phyloP scores from a whole-genome alignment of 805 yeast genomes.

The Limtongozyma cylindracea region DNA sequence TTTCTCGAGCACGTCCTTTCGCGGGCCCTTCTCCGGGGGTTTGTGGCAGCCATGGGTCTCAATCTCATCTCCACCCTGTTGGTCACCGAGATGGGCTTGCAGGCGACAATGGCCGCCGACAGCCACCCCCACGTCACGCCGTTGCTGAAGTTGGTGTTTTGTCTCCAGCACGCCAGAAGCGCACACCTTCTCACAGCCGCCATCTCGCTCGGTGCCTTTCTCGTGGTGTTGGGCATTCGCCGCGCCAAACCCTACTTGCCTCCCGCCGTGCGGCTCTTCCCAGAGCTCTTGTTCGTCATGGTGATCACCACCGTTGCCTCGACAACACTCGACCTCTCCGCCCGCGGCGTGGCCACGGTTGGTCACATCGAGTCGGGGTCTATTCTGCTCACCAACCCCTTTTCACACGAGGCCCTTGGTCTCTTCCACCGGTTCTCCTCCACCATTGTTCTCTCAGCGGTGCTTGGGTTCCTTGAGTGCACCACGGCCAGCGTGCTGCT shows the following conservation, averaged over 20 bases:
- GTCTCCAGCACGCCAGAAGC: slow-evolving; percentile 1
- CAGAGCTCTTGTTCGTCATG: slow-evolving; percentile 10
- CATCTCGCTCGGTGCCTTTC: slow-evolving; percentile 2
- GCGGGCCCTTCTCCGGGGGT: slow-evolving; percentile 55
- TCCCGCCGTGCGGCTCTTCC: slow-evolving; percentile 6
- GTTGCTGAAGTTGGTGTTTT: slow-evolving; percentile 2
- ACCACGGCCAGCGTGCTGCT: slow-evolving; percentile 10
- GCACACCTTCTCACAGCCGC: slow-evolving; percentile 1
- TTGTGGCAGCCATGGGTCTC: slow-evolving; percentile 65
- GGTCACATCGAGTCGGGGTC: slow-evolving; percentile 6
- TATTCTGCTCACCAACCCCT: slow-evolving; percentile 4
- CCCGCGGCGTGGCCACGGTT: slow-evolving; percentile 7
- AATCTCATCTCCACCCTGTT: slow-evolving; percentile 38
- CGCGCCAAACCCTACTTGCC: slow-evolving; percentile 3
- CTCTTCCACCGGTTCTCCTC: slow-evolving; percentile 6
- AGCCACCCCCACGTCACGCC: slow-evolving; percentile 4
- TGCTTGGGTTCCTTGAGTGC: slow-evolving; percentile 11
- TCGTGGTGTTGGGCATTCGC: slow-evolving; percentile 5
- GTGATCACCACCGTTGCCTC: slow-evolving; percentile 7
- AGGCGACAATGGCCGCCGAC: slow-evolving; percentile 1
- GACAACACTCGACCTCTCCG: slow-evolving; percentile 5
- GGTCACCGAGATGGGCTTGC: slow-evolving; percentile 20
- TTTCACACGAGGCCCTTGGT: slow-evolving; percentile 3
- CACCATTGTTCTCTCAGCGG: slow-evolving; percentile 9
- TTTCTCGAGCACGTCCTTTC: slow-evolving; percentile 63